Base-by-base conservation (phyloP, 192 early-diverging fungal genomes). In the Irineochytrium annulatum region DNA sequence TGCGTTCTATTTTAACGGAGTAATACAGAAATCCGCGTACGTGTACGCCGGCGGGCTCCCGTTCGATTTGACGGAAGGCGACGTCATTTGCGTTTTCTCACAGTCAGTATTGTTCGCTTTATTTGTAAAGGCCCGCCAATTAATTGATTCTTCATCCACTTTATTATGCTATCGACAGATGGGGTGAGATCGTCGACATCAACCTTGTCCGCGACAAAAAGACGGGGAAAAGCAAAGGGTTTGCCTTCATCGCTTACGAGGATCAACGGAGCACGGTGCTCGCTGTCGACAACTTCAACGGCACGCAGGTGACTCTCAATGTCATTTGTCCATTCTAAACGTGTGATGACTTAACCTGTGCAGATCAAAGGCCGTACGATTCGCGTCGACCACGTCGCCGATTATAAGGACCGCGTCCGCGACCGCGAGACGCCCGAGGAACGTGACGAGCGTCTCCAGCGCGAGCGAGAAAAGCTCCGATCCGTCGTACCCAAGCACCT, bases 251-350 rank as follows among this genome's bases (percentile, higher is more conserved):
- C 19, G 88, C 90, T 61, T 97, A 93, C 73, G 88, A 93, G 62
- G 93, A 97, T 78, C 93, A 97, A 66, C 69, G 89, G 51, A 87
- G 85, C 52, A 97, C 94, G 2, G 71, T 93, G 0, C 75, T 98
- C 33, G 91, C 93, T 0, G 95, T 98, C 3, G 95, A 98, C 73
- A 98, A 98, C 70, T 79, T 98, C 32, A 93, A 93, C 68, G 93
- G 93, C 4, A 71, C 71, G 8, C 48, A 74, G 67, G 67, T 76
- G 27, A 22, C 55, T 24, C 8, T 22, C 35, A 22, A n/a, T 32
- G 4, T 34, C 31, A 4, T 4, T 8, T 29, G 27, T 33, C 53
- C 11, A 31, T 32, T 31, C 32, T 33, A 20, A 31, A 11, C 31
- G 27, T 16, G 26, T 24, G 31, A 8, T 55, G 16, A 31, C 32